A percentile compares a stretch with the other conserved stretches of the same genome.
phyloP scores from a whole-genome alignment of 2,329 filamentous ascomycete species.

The Trichoderma atrobrunneum region DNA sequence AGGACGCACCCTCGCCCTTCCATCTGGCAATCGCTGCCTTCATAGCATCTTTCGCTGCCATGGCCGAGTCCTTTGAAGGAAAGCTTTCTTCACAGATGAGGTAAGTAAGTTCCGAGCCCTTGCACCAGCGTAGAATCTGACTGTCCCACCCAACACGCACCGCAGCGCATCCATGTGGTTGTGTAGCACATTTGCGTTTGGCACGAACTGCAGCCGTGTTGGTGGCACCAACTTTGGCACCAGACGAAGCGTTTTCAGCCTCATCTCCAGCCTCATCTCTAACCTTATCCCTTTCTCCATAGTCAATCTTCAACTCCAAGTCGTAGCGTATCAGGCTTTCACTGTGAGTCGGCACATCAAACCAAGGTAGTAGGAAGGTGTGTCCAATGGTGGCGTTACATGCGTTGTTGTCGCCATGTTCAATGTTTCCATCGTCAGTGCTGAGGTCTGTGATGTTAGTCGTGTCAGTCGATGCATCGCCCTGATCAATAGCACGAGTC shows the following conservation, averaged over 20 bases:
- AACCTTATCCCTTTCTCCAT: not conserved
- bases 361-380: not conserved
- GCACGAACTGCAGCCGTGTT: not conserved
- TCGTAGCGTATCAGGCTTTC: not conserved
- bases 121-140: not conserved
- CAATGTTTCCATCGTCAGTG: not conserved
- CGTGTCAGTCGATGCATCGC: not conserved
- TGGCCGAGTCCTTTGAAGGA: not conserved
- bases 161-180: not conserved
- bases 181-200: not conserved
- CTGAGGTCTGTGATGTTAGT: not conserved
- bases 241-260: not conserved
- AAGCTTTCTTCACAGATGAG: not conserved
- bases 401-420: not conserved
- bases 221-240: not conserved
- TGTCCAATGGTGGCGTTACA: not conserved
- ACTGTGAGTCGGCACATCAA: not conserved
- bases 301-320: not conserved
- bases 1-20: not conserved
- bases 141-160: not conserved
- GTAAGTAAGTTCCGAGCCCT: not conserved
- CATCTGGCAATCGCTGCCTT: not conserved
- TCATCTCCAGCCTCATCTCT: not conserved
- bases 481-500: not conserved
- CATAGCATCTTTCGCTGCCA: not conserved